phyloP scores from a whole-genome alignment of 2,329 filamentous ascomycete species.

The Aspergillus proliferans region DNA sequence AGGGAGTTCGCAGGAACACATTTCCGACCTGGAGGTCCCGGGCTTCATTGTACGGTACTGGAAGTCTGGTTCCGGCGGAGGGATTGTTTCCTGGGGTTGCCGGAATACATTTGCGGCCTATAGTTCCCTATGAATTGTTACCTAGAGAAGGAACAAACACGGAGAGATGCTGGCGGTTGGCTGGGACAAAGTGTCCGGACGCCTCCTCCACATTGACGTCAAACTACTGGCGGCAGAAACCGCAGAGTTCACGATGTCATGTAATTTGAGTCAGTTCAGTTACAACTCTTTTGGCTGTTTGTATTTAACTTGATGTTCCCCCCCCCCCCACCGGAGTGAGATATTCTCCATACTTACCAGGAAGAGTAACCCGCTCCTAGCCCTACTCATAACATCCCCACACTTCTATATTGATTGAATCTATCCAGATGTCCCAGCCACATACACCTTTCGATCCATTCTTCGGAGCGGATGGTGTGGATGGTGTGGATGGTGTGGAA shows the following conservation, averaged over 20 bases:
- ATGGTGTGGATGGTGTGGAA: neutral
- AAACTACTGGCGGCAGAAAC: slow-evolving; percentile 15
- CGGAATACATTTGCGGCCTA: slow-evolving; percentile 13
- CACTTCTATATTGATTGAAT: neutral
- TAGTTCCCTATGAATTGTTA: neutral
- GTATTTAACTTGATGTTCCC: neutral
- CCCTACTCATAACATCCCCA: neutral
- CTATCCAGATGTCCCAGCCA: neutral
- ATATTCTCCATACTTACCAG: neutral
- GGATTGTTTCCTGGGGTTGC: neutral
- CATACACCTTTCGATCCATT: neutral
- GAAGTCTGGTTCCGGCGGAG: neutral
- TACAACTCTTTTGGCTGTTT: neutral
- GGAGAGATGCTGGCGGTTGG: slow-evolving; percentile 10
- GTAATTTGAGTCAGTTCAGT: neutral
- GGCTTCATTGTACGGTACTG: too few relatives aligned
- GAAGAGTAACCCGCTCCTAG: neutral
- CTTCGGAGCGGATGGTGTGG: neutral
- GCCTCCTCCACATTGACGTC: slow-evolving; percentile 3
- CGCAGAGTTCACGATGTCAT: neutral
- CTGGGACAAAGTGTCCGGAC: slow-evolving; percentile 18
- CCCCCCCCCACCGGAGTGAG: neutral
- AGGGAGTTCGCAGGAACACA: neutral
- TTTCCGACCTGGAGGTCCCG: neutral
- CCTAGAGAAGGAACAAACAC: slow-evolving; percentile 1